Evolutionary conservation across 208 protist genomes (phyloP).

Genomic region (Acanthamoeba polyphaga): DNA sequence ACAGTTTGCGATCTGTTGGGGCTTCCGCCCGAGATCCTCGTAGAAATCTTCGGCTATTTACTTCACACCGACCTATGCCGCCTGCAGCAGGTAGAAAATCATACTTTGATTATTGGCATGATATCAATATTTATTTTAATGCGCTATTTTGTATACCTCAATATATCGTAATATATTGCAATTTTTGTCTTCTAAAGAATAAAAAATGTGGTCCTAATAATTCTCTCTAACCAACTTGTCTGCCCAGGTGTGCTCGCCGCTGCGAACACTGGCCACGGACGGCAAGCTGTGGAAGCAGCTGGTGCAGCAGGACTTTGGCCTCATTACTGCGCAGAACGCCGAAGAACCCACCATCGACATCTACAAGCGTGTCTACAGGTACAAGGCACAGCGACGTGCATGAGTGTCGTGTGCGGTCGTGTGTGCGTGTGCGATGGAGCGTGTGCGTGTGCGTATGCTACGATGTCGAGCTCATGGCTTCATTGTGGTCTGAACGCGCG

Average conservation of each 20-base stretch:
- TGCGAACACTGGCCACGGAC: background rate
- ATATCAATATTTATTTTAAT: too few relatives aligned
- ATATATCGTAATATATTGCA: too few relatives aligned
- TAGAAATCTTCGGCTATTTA: background rate
- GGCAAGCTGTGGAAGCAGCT: conserved; percentile 33
- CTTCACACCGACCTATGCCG: background rate
- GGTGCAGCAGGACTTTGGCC: background rate
- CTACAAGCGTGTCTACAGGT: conserved; percentile 43
- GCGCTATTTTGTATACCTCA: background rate
- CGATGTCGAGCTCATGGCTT: background rate
- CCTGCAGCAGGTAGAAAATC: conserved; percentile 27
- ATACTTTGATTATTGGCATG: too few relatives aligned
- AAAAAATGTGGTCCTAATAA: too few relatives aligned
- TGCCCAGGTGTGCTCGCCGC: conserved; percentile 29
- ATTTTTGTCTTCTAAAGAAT: too few relatives aligned
- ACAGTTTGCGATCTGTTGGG: background rate
- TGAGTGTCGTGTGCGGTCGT: background rate
- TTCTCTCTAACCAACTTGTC: too few relatives aligned
- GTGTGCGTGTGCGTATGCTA: too few relatives aligned
- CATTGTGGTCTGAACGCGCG: background rate
- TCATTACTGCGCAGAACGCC: conserved; percentile 31
- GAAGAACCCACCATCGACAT: background rate
- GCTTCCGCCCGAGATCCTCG: conserved; percentile 4
- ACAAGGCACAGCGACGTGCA: background rate
- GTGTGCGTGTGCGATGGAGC: background rate